Conservation (phyloP, 2,329 filamentous ascomycete genomes). For the Penicillium sumatraense region DNA sequence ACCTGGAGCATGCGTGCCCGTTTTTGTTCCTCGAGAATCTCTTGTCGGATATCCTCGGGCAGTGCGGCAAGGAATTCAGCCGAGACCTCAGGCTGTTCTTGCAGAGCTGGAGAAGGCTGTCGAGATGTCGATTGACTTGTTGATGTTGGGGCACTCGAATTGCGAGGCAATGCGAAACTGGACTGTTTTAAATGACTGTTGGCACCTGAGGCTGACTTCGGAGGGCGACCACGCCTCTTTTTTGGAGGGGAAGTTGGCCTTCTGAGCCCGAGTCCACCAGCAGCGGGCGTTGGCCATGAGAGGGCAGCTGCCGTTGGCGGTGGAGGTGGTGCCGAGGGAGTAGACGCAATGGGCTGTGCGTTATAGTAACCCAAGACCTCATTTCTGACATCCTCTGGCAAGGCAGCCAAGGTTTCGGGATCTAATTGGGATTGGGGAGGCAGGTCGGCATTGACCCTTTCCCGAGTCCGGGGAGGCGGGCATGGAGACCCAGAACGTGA, state of each 20-base stretch:
- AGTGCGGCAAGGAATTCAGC: constrained; percentile 79
- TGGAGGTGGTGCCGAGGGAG: constrained; percentile 21
- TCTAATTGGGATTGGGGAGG: constrained; percentile 79
- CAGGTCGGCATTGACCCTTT: constrained; percentile 42
- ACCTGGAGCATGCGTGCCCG: constrained; percentile 63
- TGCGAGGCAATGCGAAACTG: constrained; percentile 62
- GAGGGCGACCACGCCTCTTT: constrained; percentile 59
- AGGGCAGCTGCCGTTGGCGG: constrained; percentile 47
- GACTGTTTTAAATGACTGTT: constrained; percentile 71
- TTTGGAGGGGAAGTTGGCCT: constrained; percentile 70
- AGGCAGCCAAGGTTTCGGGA: constrained; percentile 76
- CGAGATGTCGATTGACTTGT: constrained; percentile 17
- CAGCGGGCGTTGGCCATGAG: constrained; percentile 48
- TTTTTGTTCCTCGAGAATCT: constrained; percentile 77
- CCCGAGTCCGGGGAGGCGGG: constrained; percentile 31
- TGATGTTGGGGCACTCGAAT: constrained; percentile 14
- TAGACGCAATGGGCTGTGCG: constrained; percentile 28
- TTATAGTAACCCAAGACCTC: constrained; percentile 78
- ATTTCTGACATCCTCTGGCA: constrained; percentile 83
- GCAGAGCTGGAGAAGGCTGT: constrained; percentile 32
- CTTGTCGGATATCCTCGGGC: constrained; percentile 76
- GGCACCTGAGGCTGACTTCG: constrained; percentile 56
- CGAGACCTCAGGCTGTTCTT: constrained; percentile 55
- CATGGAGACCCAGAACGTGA: constrained; percentile 38
- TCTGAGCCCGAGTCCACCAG: constrained; percentile 29